Conservation (phyloP, 2,329 filamentous ascomycete species). For the Chrysoporthe puriensis region DNA sequence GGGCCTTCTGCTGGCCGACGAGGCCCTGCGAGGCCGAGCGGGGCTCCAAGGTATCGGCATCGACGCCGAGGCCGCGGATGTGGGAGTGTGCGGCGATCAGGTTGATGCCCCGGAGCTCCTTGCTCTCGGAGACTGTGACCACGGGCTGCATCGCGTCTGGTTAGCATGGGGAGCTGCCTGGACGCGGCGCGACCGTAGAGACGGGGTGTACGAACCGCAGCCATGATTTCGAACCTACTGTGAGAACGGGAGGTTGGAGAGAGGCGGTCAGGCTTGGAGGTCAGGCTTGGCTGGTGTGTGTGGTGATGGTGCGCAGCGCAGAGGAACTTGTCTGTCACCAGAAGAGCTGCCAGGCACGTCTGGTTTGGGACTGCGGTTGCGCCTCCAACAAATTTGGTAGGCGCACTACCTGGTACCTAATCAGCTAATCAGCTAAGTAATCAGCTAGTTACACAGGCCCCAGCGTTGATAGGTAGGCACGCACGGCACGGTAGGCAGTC, state of each 20-base stretch:
- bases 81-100: constrained; percentile 98
- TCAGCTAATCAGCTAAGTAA: not conserved
- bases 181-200: not conserved
- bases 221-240: constrained; percentile 20
- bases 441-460: too few species aligned
- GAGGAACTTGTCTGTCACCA: not conserved
- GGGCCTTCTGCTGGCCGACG: constrained; percentile 93
- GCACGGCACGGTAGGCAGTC: too few species aligned
- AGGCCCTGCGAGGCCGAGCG: constrained; percentile 85
- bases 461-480: too few species aligned
- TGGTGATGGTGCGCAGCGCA: not conserved
- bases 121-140: constrained; percentile 87
- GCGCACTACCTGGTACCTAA: not conserved
- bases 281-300: not conserved
- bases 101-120: constrained; percentile 94
- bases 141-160: constrained; percentile 49
- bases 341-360: not conserved
- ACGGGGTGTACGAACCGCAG: constrained; percentile 28
- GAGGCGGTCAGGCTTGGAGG: not conserved
- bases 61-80: constrained; percentile 92
- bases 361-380: not conserved
- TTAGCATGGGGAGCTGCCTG: constrained; percentile 5
- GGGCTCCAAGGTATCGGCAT: constrained; percentile 87
- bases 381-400: not conserved
- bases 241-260: not conserved